These are phyloP conservation scores for Hordeum marinum DNA, from an alignment of 176 grass and related monocot species.

Conservation along the genomic window DNA sequence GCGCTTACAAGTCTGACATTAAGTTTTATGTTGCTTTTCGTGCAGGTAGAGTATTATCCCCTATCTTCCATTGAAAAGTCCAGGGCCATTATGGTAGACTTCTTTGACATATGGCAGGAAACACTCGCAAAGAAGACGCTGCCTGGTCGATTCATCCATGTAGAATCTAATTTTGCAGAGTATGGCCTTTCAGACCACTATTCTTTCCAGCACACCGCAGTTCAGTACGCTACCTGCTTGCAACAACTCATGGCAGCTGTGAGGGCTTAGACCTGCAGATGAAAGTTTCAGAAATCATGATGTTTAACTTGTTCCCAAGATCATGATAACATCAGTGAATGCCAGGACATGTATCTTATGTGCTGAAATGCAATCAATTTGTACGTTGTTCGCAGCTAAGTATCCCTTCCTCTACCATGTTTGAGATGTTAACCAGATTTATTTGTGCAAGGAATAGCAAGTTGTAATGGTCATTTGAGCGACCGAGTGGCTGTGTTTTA, in stretches of 20 bases:
- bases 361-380: background rate
- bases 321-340: background rate
- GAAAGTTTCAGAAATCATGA: background rate
- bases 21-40: constrained; percentile 24
- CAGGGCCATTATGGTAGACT: constrained; percentile 69
- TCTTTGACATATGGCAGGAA: constrained; percentile 92
- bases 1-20: background rate
- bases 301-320: constrained; percentile 2
- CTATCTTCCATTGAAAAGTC: constrained; percentile 87
- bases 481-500: background rate
- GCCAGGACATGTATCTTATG: background rate
- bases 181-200: constrained; percentile 74
- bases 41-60: constrained; percentile 86
- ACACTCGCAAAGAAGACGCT: constrained; percentile 55
- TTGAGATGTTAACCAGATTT: background rate
- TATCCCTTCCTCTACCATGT: background rate
- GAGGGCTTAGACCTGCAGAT: constrained; percentile 26
- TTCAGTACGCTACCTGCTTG: constrained; percentile 71
- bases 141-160: constrained; percentile 75
- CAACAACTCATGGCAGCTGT: constrained; percentile 59
- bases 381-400: background rate
- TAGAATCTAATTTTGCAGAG: constrained; percentile 64
- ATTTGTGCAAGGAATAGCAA: background rate
- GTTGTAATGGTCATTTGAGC: background rate
- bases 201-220: constrained; percentile 76